A percentile compares a stretch with the other conserved stretches of the same genome.
Evolutionary conservation across 208 protist genomes (phyloP).

Genomic region (Leishmania guyanensis): DNA sequence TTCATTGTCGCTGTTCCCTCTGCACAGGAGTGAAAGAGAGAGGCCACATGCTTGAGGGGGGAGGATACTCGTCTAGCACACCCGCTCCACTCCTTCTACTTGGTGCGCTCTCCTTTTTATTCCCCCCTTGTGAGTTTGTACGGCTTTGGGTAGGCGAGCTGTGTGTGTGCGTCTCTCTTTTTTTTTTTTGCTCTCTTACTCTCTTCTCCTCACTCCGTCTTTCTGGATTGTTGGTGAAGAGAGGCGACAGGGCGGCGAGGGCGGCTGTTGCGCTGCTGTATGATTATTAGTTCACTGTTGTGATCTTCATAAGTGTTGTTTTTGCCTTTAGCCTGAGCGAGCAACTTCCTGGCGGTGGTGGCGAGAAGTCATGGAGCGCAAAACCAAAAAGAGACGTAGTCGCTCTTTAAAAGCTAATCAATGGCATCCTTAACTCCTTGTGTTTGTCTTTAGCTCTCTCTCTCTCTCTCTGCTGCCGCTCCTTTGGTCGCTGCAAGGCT

Average conservation of each 20-base stretch:
- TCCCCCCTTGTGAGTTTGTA: too few species aligned
- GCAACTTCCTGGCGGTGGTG: background rate
- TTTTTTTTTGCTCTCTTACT: background rate
- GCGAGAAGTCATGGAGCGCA: background rate
- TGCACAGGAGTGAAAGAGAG: too few species aligned
- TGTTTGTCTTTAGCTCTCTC: background rate
- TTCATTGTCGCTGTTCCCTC: too few species aligned
- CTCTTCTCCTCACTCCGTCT: background rate
- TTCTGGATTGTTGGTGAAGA: background rate
- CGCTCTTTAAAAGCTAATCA: background rate
- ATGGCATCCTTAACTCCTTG: background rate
- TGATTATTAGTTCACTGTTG: background rate
- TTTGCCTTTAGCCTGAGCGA: background rate
- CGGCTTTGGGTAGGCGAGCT: too few species aligned
- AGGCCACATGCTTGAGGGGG: too few species aligned
- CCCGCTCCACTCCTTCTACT: too few species aligned
- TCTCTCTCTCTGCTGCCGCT: background rate
- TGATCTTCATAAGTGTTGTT: background rate
- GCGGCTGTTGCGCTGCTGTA: background rate
- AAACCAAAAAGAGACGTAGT: background rate
- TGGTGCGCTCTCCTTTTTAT: too few species aligned
- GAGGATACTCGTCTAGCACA: too few species aligned
- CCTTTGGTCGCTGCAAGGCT: background rate
- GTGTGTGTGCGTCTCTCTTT: too few species aligned
- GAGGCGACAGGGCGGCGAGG: background rate